Percentiles rank a stretch among this genome's conserved stretches.
These are phyloP conservation scores for Cladobotryum mycophilum DNA, from an alignment of 2,329 filamentous ascomycete genomes.

Conservation along the genomic window DNA sequence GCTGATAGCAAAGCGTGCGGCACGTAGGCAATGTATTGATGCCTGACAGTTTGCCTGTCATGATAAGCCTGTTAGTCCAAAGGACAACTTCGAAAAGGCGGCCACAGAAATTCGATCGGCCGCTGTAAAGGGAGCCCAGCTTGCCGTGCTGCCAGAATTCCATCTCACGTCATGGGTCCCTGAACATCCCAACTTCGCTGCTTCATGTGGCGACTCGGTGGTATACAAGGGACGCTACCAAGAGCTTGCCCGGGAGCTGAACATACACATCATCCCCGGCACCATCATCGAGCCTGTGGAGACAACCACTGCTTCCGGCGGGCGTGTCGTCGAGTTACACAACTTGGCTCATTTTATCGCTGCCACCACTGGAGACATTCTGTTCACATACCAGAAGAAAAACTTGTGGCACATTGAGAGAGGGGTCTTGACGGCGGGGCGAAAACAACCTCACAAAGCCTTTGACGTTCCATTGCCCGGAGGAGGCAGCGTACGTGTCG, in stretches of 20 bases:
- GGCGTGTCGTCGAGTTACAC: neutral
- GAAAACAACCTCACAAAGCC: neutral
- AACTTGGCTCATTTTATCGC: slow-evolving; percentile 4
- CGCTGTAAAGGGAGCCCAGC: neutral
- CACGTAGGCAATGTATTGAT: too few species aligned
- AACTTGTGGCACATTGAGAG: slow-evolving; percentile 4
- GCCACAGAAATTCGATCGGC: slow-evolving; percentile 3
- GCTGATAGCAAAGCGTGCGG: too few species aligned
- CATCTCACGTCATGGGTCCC: slow-evolving; percentile 5
- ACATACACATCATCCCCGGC: slow-evolving; percentile 1
- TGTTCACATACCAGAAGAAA: slow-evolving; percentile 2
- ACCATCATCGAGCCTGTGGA: slow-evolving; percentile 4
- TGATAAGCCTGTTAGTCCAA: neutral
- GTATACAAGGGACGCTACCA: neutral
- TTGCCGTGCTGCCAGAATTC: slow-evolving; percentile 4
- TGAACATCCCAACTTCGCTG: neutral
- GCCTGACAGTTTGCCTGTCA: neutral
- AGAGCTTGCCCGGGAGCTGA: neutral
- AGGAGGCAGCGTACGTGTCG: neutral
- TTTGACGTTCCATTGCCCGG: neutral
- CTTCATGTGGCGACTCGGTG: neutral
- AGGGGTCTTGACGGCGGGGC: neutral
- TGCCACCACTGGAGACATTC: neutral
- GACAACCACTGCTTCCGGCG: neutral
- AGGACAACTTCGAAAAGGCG: neutral